phyloP scores from a whole-genome alignment of 345 rosid species.

The Excoecaria cochinchinensis region DNA sequence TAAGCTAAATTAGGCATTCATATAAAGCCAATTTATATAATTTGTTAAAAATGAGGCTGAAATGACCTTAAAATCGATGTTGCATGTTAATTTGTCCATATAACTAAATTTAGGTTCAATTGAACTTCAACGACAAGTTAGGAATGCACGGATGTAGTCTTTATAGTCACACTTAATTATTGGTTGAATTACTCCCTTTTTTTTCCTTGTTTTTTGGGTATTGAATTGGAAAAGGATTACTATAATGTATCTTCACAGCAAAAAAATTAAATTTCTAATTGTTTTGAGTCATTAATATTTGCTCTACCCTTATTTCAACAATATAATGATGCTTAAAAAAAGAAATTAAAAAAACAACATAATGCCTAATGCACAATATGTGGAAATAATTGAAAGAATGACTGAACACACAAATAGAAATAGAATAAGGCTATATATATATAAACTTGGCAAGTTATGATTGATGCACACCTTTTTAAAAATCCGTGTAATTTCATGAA shows the following conservation, averaged over 20 bases:
- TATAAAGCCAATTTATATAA: too few relatives aligned
- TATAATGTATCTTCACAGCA: background rate
- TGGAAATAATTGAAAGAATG: background rate
- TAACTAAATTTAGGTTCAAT: too few relatives aligned
- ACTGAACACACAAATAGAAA: background rate
- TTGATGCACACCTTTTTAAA: constrained; percentile 51
- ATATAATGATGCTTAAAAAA: background rate
- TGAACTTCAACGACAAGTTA: too few relatives aligned
- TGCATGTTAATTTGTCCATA: too few relatives aligned
- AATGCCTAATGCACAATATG: background rate
- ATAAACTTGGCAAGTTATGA: background rate
- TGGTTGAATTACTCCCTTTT: too few relatives aligned
- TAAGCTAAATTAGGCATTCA: too few relatives aligned
- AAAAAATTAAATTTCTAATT: background rate
- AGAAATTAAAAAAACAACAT: background rate
- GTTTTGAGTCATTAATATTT: background rate
- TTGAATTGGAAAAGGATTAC: background rate
- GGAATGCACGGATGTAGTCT: too few relatives aligned
- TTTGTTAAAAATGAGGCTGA: too few relatives aligned
- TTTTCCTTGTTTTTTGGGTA: background rate
- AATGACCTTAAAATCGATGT: too few relatives aligned
- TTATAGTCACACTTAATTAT: too few relatives aligned
- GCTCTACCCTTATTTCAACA: background rate
- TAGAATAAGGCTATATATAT: background rate
- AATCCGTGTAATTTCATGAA: constrained; percentile 56